These are phyloP conservation scores for Eleusine indica DNA, from an alignment of 176 grass and related monocot species.

Conservation along the genomic window DNA sequence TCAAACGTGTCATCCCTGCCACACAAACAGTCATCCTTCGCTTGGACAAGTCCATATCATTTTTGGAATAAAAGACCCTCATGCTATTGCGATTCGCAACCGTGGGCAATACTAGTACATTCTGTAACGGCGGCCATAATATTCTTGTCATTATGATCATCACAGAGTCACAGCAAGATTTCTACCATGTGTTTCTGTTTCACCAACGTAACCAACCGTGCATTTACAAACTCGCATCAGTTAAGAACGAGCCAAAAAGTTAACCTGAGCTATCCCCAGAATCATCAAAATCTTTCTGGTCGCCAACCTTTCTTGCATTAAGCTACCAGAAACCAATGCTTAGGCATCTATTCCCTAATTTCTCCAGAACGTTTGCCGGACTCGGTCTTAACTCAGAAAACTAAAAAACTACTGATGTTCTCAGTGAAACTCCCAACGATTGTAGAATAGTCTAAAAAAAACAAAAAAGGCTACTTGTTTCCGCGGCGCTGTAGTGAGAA, in stretches of 20 bases:
- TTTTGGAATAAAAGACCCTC: background rate
- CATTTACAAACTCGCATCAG: slow-evolving; percentile 7
- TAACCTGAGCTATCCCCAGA: background rate
- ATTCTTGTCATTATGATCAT: background rate
- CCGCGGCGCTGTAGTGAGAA: slow-evolving; percentile 38
- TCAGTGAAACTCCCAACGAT: slow-evolving; percentile 7
- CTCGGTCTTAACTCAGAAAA: slow-evolving; percentile 1
- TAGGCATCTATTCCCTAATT: slow-evolving; percentile 11
- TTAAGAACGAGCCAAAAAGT: background rate
- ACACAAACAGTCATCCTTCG: no score
- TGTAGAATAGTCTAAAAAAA: slow-evolving; percentile 26
- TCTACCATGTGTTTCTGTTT: background rate
- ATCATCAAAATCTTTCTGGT: slow-evolving; percentile 31
- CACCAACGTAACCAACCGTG: background rate
- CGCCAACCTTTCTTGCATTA: background rate
- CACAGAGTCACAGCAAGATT: background rate
- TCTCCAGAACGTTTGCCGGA: background rate
- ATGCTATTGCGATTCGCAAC: background rate
- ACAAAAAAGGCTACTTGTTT: slow-evolving; percentile 11
- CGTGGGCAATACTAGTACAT: background rate
- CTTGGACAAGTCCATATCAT: no score
- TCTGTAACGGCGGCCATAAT: background rate
- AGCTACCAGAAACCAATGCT: slow-evolving; percentile 29
- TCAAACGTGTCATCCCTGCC: no score
- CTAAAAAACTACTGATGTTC: slow-evolving; percentile 27